Conservation (phyloP, 305 asterid genomes). For the Fraxinus velutina region DNA sequence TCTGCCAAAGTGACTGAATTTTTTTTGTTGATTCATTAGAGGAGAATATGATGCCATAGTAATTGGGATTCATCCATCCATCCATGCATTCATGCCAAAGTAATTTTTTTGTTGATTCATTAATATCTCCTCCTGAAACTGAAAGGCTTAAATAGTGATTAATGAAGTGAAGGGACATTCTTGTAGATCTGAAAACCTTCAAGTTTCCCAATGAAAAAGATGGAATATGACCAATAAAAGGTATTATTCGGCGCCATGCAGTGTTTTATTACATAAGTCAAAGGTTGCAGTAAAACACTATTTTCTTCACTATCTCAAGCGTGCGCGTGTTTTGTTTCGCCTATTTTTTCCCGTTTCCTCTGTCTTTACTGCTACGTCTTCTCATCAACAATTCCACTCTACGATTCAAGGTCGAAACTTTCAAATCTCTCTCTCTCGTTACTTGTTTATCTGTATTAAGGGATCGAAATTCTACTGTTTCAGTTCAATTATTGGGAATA, state of each 20-base stretch:
- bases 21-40: background rate
- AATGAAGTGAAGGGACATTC: background rate
- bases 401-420: slow-evolving; percentile 37
- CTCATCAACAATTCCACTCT: slow-evolving; percentile 49
- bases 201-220: background rate
- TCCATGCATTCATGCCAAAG: background rate
- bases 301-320: background rate
- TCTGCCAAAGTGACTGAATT: background rate
- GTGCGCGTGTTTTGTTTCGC: slow-evolving; percentile 18
- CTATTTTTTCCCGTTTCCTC: slow-evolving; percentile 18
- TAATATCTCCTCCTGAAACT: background rate
- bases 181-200: background rate
- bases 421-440: slow-evolving; percentile 14
- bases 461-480: slow-evolving; percentile 13
- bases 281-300: background rate
- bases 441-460: slow-evolving; percentile 1
- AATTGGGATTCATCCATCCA: background rate
- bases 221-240: background rate
- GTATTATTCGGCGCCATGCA: background rate
- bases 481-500: background rate
- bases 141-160: background rate
- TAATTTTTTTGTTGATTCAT: too few relatives aligned
- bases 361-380: slow-evolving; percentile 28
- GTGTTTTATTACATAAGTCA: background rate
- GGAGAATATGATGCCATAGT: background rate